A percentile compares a stretch with the other conserved stretches of the same genome.
phyloP scores from a whole-genome alignment of 1,284 basidiomycete species.

The Coniferiporia sulphurascens region DNA sequence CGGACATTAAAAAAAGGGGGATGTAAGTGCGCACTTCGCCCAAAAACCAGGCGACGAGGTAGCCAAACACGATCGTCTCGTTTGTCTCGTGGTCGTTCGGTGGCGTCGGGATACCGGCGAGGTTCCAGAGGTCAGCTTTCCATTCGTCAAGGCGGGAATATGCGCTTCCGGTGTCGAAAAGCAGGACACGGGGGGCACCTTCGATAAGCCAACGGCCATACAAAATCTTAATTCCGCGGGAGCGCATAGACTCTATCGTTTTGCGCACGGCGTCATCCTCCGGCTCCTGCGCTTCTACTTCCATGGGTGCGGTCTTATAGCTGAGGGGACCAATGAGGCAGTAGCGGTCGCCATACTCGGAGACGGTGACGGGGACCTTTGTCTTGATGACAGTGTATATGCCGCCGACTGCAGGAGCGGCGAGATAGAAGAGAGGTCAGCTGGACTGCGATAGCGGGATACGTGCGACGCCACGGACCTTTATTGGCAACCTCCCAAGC shows the following conservation, averaged over 20 bases:
- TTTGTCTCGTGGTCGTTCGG: constrained; percentile 97
- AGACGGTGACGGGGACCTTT: constrained; percentile 95
- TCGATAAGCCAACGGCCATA: constrained; percentile 99
- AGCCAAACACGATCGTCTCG: constrained; percentile 98
- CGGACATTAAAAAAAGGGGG: constrained; percentile 7
- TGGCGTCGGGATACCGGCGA: constrained; percentile 95
- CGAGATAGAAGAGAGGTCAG: constrained; percentile 9
- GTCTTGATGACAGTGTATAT: constrained; percentile 99
- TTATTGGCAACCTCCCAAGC: constrained; percentile 97
- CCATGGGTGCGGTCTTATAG: constrained; percentile 98
- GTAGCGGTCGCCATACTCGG: constrained; percentile 89
- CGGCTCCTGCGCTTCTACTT: constrained; percentile 92
- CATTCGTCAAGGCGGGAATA: constrained; percentile 93
- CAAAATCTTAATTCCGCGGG: constrained; percentile 87
- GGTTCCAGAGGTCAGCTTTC: constrained; percentile 97
- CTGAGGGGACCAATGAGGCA: constrained; percentile 91
- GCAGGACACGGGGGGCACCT: constrained; percentile 87
- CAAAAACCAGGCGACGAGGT: constrained; percentile 98
- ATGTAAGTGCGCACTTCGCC: constrained; percentile 68
- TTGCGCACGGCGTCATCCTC: constrained; percentile 64
- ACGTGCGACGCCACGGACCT: constrained; percentile 25
- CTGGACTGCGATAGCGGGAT: not conserved
- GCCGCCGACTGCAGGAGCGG: constrained; percentile 66
- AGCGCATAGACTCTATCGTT: constrained; percentile 74
- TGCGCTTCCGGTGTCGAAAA: constrained; percentile 92